Evolutionary conservation across 2,329 filamentous ascomycete genomes (phyloP).

Genomic region (Verticillium longisporum): DNA sequence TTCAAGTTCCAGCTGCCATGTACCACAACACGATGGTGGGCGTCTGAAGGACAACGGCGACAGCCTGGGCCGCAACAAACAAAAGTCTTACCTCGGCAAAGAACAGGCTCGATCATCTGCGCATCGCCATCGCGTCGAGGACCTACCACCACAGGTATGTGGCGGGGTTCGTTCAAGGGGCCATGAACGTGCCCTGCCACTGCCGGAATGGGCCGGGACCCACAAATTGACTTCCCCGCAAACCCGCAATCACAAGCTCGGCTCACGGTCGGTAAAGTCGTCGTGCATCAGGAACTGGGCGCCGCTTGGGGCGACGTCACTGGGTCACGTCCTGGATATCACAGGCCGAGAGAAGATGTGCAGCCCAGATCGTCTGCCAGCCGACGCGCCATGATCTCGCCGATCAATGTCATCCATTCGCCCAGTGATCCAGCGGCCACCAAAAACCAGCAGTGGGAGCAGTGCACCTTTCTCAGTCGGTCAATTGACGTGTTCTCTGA

Average conservation of each 20-base stretch:
- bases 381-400: not conserved
- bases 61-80: no score
- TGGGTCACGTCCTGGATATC: not conserved
- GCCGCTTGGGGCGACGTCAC: not conserved
- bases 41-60: no score
- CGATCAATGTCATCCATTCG: not conserved
- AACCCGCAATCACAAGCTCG: slow-evolving; percentile 47
- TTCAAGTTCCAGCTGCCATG: no score
- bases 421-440: not conserved
- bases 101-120: no score
- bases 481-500: not conserved
- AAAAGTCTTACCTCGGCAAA: no score
- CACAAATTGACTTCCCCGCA: slow-evolving; percentile 32
- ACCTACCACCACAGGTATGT: no score
- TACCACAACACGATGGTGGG: no score
- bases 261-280: slow-evolving; percentile 39
- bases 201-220: slow-evolving; percentile 2
- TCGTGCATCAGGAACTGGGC: not conserved
- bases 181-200: not conserved
- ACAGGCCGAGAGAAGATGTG: not conserved
- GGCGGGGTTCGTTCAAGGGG: no score
- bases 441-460: not conserved
- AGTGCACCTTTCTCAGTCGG: not conserved
- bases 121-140: no score
- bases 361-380: not conserved